Evolutionary conservation across 2,329 filamentous ascomycete genomes (phyloP).

Genomic region (Colletotrichum orbiculare): DNA sequence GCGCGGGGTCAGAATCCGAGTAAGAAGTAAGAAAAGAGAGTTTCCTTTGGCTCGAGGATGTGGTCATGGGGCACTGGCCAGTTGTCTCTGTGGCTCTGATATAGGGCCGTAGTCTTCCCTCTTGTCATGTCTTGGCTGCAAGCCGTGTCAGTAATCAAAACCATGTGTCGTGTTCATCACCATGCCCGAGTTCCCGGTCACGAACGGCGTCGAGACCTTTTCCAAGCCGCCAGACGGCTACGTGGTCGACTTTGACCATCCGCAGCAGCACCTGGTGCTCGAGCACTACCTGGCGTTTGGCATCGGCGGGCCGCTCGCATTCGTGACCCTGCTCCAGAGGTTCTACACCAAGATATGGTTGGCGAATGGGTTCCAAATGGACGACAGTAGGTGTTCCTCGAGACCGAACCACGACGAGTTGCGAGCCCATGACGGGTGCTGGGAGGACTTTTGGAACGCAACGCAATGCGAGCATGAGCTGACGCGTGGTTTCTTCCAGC

Average conservation of each 20-base stretch:
- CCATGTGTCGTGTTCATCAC: neutral
- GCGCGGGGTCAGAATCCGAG: too few relatives aligned
- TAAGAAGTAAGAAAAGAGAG: too few relatives aligned
- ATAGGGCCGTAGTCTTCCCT: too few relatives aligned
- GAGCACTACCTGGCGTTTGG: slow-evolving; percentile 40
- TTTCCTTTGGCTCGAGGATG: too few relatives aligned
- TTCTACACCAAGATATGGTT: slow-evolving; percentile 44
- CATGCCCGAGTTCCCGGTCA: slow-evolving; percentile 25
- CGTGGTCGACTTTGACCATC: slow-evolving; percentile 42
- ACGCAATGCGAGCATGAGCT: too few relatives aligned
- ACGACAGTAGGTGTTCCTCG: slow-evolving; percentile 38
- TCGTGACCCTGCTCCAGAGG: slow-evolving; percentile 37
- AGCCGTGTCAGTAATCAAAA: neutral
- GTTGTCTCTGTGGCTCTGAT: too few relatives aligned
- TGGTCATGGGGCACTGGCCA: too few relatives aligned
- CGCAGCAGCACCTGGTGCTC: slow-evolving; percentile 35
- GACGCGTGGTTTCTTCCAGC: too few relatives aligned
- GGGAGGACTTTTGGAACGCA: too few relatives aligned
- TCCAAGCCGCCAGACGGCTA: slow-evolving; percentile 38
- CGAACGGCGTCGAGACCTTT: slow-evolving; percentile 24
- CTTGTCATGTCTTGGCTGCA: too few relatives aligned
- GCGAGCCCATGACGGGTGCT: too few relatives aligned
- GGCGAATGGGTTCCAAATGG: slow-evolving; percentile 38
- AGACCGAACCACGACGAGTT: too few relatives aligned
- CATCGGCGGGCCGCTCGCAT: slow-evolving; percentile 35